Conservation (phyloP, 208 protist species). For the Acanthamoeba castellanii region DNA sequence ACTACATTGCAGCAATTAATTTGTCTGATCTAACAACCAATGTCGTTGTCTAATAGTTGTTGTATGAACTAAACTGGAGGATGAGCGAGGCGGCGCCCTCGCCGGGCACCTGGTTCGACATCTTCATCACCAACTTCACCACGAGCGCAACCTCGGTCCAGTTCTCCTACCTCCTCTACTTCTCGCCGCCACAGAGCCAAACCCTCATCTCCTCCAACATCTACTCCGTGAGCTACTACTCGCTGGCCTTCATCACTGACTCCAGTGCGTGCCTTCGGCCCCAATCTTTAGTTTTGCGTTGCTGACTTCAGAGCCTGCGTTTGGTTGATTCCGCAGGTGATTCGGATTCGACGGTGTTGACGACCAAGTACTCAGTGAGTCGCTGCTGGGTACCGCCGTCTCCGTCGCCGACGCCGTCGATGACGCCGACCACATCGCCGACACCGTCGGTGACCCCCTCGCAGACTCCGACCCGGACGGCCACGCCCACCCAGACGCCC, state of each 20-base stretch:
- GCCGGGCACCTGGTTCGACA: neutral
- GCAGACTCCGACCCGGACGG: neutral
- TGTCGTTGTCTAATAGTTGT: too few relatives aligned
- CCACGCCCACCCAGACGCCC: neutral
- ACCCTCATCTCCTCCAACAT: neutral
- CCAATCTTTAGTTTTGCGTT: neutral
- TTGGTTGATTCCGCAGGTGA: neutral
- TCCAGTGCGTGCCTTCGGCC: neutral
- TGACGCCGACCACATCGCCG: neutral
- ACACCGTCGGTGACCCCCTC: neutral
- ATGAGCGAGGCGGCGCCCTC: neutral
- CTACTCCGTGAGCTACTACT: neutral
- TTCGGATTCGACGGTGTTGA: neutral
- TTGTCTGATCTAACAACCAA: neutral
- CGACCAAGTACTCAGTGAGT: neutral
- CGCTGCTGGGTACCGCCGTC: neutral
- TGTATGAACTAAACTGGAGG: too few relatives aligned
- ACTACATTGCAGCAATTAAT: neutral
- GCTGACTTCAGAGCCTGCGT: neutral
- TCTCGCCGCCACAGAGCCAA: neutral
- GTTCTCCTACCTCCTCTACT: constrained; percentile 11
- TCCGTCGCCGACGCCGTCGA: too few relatives aligned
- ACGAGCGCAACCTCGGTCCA: neutral
- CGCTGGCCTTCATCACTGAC: neutral
- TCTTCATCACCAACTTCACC: neutral